A percentile compares a stretch with the other conserved stretches of the same genome.
Conservation (phyloP, 257 asterid species). For the Fraxinus americana region DNA sequence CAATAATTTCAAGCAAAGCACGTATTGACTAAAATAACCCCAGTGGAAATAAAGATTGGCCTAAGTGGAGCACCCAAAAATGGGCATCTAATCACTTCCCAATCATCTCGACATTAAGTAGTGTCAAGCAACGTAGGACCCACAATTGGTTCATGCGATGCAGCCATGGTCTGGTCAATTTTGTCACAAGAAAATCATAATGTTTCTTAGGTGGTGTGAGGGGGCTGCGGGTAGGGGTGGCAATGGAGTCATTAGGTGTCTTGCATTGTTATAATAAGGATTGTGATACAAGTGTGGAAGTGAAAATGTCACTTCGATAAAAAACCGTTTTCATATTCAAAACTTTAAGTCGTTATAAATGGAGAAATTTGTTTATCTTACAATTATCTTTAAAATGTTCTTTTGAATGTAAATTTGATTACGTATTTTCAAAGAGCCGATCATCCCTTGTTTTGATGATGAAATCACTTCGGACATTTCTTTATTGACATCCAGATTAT, state of each 20-base stretch:
- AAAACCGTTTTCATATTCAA: background rate
- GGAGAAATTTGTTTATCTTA: no score
- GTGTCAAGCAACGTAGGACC: constrained; percentile 24
- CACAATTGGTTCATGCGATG: constrained; percentile 32
- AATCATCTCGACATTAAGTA: constrained; percentile 44
- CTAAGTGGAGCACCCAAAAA: constrained; percentile 48
- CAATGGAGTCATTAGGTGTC: background rate
- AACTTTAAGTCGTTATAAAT: no score
- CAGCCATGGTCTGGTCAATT: constrained; percentile 28
- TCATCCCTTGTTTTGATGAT: no score
- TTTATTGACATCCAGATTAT: no score
- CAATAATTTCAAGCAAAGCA: background rate
- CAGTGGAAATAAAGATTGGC: background rate
- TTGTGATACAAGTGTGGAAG: background rate
- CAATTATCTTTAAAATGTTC: no score
- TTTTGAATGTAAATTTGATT: no score
- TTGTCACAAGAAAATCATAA: background rate
- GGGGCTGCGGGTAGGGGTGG: background rate
- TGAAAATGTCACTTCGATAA: background rate
- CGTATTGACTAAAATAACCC: background rate
- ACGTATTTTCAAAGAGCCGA: no score
- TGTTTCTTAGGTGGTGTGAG: background rate
- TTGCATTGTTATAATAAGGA: background rate
- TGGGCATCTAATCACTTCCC: constrained; percentile 74
- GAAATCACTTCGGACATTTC: no score